phyloP scores from a whole-genome alignment of 495 filamentous ascomycete genomes.

The Endocarpon pusillum region DNA sequence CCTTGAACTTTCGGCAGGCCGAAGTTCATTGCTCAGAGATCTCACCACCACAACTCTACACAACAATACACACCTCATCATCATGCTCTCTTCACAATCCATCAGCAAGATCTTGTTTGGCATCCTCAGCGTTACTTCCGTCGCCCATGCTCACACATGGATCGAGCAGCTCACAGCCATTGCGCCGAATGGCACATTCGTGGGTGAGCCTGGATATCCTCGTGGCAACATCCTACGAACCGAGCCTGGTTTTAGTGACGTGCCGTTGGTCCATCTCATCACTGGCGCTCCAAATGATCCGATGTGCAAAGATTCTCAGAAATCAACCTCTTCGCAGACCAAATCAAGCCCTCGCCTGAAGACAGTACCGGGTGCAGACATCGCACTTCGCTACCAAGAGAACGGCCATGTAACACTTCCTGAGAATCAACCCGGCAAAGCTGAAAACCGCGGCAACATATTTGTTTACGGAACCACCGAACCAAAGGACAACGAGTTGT shows the following conservation, averaged over 20 bases:
- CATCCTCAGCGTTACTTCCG: too few species aligned
- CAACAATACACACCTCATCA: too few species aligned
- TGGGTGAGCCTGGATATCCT: slow-evolving; percentile 48
- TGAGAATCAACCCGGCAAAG: slow-evolving; percentile 35
- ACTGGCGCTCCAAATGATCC: slow-evolving; percentile 21
- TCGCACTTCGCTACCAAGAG: slow-evolving; percentile 63
- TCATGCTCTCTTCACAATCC: too few species aligned
- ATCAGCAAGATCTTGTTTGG: slow-evolving; percentile 19
- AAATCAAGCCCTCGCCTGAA: slow-evolving; percentile 41
- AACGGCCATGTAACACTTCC: slow-evolving; percentile 76
- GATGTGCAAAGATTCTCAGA: slow-evolving; percentile 40
- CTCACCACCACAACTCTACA: too few species aligned
- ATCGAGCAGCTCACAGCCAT: slow-evolving; percentile 55
- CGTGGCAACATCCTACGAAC: slow-evolving; percentile 41
- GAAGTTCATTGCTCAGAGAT: too few species aligned
- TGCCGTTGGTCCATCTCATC: slow-evolving; percentile 31
- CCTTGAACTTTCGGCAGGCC: too few species aligned
- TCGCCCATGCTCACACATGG: slow-evolving; percentile 51
- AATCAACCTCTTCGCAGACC: slow-evolving; percentile 33
- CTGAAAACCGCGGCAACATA: slow-evolving; percentile 34
- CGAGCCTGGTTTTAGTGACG: slow-evolving; percentile 30
- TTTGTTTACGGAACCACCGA: slow-evolving; percentile 70
- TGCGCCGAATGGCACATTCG: slow-evolving; percentile 54
- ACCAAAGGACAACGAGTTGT: slow-evolving; percentile 39
- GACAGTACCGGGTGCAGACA: slow-evolving; percentile 45